phyloP scores from a whole-genome alignment of 2,329 filamentous ascomycete species.

The Davidsoniella neocaledoniae region DNA sequence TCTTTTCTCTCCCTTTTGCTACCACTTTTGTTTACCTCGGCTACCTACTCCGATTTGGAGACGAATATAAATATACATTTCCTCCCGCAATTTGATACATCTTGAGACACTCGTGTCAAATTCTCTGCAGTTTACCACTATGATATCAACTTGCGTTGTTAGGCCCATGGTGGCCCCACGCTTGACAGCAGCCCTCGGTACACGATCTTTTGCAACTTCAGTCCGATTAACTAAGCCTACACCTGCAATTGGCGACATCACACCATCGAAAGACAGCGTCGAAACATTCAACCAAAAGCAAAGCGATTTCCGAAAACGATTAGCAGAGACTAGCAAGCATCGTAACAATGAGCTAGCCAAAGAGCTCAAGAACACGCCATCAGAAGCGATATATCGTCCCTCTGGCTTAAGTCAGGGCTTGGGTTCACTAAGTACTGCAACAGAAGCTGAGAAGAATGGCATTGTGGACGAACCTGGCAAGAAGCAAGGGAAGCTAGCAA shows the following conservation, averaged over 20 bases:
- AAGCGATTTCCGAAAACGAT: conserved; percentile 68
- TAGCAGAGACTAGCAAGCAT: conserved; percentile 62
- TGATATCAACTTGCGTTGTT: background rate
- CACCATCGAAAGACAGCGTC: conserved; percentile 46
- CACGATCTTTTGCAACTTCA: conserved; percentile 15
- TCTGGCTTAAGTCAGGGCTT: conserved; percentile 26
- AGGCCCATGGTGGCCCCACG: conserved; percentile 10
- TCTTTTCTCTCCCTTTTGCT: conserved; percentile 4
- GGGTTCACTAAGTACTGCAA: conserved; percentile 44
- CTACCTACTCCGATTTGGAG: background rate
- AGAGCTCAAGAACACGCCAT: conserved; percentile 4
- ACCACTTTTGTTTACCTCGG: background rate
- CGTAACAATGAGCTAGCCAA: conserved; percentile 16
- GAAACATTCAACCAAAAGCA: conserved; percentile 68
- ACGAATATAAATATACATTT: background rate
- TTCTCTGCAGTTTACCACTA: background rate
- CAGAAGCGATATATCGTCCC: conserved; percentile 3
- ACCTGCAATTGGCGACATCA: conserved; percentile 75
- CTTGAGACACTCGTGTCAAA: background rate
- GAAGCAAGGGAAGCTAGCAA: conserved; percentile 59
- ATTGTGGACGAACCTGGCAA: conserved; percentile 36
- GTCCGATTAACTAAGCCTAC: conserved; percentile 25
- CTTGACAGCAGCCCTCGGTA: conserved; percentile 23
- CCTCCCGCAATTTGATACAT: background rate
- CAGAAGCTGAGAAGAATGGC: conserved; percentile 20